Base-by-base conservation (phyloP, 1,284 basidiomycete genomes). In the Trichosporon coremiiforme region DNA sequence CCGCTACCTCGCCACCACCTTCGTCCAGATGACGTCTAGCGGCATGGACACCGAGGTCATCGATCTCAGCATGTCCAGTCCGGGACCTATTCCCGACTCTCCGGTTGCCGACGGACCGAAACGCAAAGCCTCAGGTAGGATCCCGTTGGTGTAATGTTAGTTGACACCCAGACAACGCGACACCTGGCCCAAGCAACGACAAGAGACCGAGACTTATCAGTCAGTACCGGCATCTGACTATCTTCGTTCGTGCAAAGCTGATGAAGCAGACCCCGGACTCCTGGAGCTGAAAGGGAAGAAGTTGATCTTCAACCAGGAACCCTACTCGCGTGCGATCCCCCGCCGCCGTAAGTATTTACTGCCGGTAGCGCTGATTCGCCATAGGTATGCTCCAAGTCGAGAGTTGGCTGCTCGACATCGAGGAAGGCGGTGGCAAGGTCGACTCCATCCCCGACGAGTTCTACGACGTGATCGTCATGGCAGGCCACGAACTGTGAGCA, bases 401-500 rank as follows among this genome's bases (percentile, higher is more conserved):
- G 62, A 74, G 74, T 5, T 72, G 75, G 65, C 68, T 82, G 3
- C 68, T 77, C 5, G 78, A 80, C 64, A 74, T 75, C 5, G 72
- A 75, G 53, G 69, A 79, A 33, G 75, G 38, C 0, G 73, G 73
- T 10, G 72, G 67, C n/a, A 67, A 64, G 6, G 64, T 77, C 5
- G 69, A 64, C 2, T 69, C 71, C 33, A 70, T 80, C 6, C 80
- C 80, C 4, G 76, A 77, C 47, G 75, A 80, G 55, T 73, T 74
- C 63, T 75, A 71, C 70, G 73, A 70, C 20, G 65, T 80, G 25
- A 70, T 81, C 22, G 78, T 75, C 1, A 72, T 77, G 74, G 76
- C 76, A 31, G 79, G 80, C n/a, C 77, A 80, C 50, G 80, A 82
- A 67, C 70, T 75, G 79, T 80, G 36, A 68, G 77, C 69, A 55